Conservation (phyloP, 2,329 filamentous ascomycete species). For the Fusarium longipes region DNA sequence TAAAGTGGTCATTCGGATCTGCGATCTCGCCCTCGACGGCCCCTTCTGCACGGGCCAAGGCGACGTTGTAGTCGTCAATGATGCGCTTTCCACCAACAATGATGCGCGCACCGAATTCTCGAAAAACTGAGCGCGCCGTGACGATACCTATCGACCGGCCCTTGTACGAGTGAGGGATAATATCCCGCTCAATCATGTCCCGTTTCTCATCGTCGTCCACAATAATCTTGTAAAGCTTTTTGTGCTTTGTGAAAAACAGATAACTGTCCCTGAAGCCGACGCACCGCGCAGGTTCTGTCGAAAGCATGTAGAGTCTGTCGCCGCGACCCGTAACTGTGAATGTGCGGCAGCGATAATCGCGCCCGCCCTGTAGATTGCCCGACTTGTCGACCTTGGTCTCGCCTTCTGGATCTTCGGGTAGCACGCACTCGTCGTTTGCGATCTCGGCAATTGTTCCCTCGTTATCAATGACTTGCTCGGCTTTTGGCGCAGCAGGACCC, state of each 20-base stretch:
- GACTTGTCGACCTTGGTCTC: slow-evolving; percentile 93
- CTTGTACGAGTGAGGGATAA: slow-evolving; percentile 99
- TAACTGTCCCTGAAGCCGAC: slow-evolving; percentile 98
- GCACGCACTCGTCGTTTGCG: slow-evolving; percentile 87
- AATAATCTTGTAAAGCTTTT: slow-evolving; percentile 96
- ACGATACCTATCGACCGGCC: slow-evolving; percentile 97
- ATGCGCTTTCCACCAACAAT: slow-evolving; percentile 90
- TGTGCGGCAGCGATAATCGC: slow-evolving; percentile 94
- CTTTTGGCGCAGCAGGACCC: slow-evolving; percentile 78
- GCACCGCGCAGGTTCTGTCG: slow-evolving; percentile 94
- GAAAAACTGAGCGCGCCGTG: slow-evolving; percentile 94
- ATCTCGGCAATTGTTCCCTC: slow-evolving; percentile 94
- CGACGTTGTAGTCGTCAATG: slow-evolving; percentile 88
- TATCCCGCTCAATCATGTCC: slow-evolving; percentile 92
- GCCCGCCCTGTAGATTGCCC: slow-evolving; percentile 82
- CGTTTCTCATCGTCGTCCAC: slow-evolving; percentile 97
- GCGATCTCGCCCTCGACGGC: slow-evolving; percentile 89
- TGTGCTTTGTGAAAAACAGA: slow-evolving; percentile 98
- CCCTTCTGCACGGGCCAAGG: slow-evolving; percentile 79
- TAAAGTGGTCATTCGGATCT: slow-evolving; percentile 85
- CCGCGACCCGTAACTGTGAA: slow-evolving; percentile 90
- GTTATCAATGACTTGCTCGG: slow-evolving; percentile 88
- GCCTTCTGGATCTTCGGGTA: slow-evolving; percentile 88
- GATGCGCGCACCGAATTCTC: slow-evolving; percentile 95
- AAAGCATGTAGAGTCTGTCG: slow-evolving; percentile 94